A percentile compares a stretch with the other conserved stretches of the same genome.
phyloP scores from a whole-genome alignment of 176 grass and related monocot species.

The Oryza officinalis region DNA sequence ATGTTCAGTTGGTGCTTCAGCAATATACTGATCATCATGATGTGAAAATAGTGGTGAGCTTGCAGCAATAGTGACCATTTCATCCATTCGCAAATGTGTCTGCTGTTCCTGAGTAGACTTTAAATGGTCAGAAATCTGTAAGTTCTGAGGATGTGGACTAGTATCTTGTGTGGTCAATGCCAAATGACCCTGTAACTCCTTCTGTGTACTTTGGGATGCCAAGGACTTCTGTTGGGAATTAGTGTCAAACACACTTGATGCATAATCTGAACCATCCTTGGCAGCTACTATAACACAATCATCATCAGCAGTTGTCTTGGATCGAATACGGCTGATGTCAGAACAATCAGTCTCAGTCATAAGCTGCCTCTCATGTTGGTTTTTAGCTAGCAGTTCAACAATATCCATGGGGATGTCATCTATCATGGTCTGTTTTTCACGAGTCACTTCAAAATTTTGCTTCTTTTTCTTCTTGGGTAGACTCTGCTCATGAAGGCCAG shows the following conservation, averaged over 20 bases:
- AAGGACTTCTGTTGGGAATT: constrained; percentile 35
- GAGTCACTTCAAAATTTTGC: constrained; percentile 25
- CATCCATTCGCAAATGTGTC: constrained; percentile 12
- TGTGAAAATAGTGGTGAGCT: constrained; percentile 33
- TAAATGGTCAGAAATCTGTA: constrained; percentile 26
- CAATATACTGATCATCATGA: constrained; percentile 30
- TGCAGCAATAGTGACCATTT: constrained; percentile 40
- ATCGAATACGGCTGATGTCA: not conserved
- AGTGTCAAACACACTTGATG: constrained; percentile 8
- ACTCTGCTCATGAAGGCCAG: constrained; percentile 22
- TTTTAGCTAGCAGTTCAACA: constrained; percentile 78
- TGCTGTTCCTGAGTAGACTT: constrained; percentile 12
- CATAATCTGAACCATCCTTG: constrained; percentile 30
- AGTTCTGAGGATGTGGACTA: constrained; percentile 10
- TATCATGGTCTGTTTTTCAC: constrained; percentile 34
- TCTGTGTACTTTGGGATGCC: constrained; percentile 31
- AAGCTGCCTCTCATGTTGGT: constrained; percentile 52
- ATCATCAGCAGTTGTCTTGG: constrained; percentile 31
- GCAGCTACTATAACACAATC: constrained; percentile 29
- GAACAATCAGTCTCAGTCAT: constrained; percentile 34
- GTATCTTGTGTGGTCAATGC: constrained; percentile 8
- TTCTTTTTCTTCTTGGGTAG: constrained; percentile 42
- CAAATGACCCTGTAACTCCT: constrained; percentile 23
- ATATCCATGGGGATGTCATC: constrained; percentile 92
- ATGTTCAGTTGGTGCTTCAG: constrained; percentile 21